Evolutionary conservation across 257 asterid species (phyloP).

Genomic region (Solanum boliviense): DNA sequence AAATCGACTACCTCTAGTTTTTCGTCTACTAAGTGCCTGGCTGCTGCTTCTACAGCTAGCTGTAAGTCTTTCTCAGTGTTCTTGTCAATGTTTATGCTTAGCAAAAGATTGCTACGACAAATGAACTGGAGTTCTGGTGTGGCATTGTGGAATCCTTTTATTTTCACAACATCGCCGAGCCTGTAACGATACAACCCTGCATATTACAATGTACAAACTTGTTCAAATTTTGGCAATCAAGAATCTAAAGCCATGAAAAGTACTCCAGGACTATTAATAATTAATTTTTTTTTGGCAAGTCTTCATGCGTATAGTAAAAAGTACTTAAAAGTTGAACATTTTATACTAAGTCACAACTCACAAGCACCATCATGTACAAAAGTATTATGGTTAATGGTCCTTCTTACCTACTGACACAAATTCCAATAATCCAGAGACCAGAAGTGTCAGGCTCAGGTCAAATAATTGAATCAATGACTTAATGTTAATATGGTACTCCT

Average conservation of each 20-base stretch:
- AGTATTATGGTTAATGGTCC: neutral
- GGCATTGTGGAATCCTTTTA: constrained; percentile 69
- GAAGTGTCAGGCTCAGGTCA: neutral
- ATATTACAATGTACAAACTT: neutral
- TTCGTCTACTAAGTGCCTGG: constrained; percentile 35
- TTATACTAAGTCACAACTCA: neutral
- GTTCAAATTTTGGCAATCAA: neutral
- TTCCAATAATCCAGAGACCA: neutral
- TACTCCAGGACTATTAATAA: neutral
- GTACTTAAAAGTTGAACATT: neutral
- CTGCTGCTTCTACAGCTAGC: constrained; percentile 69
- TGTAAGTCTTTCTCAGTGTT: constrained; percentile 90
- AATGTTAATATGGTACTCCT: neutral
- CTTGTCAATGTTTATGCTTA: constrained; percentile 83
- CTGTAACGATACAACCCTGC: constrained; percentile 89
- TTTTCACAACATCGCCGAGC: constrained; percentile 81
- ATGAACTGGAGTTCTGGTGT: constrained; percentile 85
- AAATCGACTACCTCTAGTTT: constrained; percentile 78
- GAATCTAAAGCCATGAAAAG: neutral
- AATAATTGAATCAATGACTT: neutral
- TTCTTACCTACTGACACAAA: neutral
- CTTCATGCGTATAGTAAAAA: neutral
- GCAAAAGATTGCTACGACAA: constrained; percentile 78
- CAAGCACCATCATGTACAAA: neutral
- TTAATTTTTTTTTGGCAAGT: neutral